Conservation (phyloP, 2,329 filamentous ascomycete genomes). For the Tolypocladium guangdongense region DNA sequence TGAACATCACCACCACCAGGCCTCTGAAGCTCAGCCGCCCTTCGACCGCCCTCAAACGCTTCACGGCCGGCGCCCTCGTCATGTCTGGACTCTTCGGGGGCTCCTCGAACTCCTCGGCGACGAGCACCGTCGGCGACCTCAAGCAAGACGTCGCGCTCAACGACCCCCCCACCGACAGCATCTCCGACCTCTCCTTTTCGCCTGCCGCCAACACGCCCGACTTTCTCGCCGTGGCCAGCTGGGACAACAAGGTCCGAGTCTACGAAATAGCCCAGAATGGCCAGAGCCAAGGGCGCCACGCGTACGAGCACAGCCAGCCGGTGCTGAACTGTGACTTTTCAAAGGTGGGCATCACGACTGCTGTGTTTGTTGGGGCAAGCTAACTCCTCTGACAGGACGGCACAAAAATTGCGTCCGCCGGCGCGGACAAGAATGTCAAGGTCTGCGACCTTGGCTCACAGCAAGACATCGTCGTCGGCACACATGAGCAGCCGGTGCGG, state of each 20-base stretch:
- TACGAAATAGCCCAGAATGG: constrained; percentile 79
- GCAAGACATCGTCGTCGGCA: constrained; percentile 63
- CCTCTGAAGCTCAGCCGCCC: not conserved
- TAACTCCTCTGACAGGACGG: constrained; percentile 55
- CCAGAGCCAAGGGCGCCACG: constrained; percentile 71
- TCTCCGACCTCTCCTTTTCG: constrained; percentile 80
- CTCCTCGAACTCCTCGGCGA: constrained; percentile 39
- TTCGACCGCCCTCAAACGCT: not conserved
- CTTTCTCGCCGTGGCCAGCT: constrained; percentile 81
- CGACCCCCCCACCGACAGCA: constrained; percentile 75
- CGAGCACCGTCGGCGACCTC: constrained; percentile 78
- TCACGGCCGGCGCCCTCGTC: constrained; percentile 8
- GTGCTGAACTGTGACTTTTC: constrained; percentile 82
- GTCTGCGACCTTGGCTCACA: constrained; percentile 69
- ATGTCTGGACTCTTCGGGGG: constrained; percentile 58
- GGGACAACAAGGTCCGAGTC: constrained; percentile 97
- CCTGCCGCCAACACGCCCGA: constrained; percentile 48
- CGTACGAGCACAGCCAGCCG: constrained; percentile 77
- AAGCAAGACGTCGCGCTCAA: constrained; percentile 75
- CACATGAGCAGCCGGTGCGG: constrained; percentile 75
- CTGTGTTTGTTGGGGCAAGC: no score
- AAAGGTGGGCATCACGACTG: constrained; percentile 47
- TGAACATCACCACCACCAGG: not conserved
- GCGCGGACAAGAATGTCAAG: constrained; percentile 83
- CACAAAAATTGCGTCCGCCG: constrained; percentile 74